Evolutionary conservation across 345 rosid species (phyloP).

Genomic region (Boechera retrofracta): DNA sequence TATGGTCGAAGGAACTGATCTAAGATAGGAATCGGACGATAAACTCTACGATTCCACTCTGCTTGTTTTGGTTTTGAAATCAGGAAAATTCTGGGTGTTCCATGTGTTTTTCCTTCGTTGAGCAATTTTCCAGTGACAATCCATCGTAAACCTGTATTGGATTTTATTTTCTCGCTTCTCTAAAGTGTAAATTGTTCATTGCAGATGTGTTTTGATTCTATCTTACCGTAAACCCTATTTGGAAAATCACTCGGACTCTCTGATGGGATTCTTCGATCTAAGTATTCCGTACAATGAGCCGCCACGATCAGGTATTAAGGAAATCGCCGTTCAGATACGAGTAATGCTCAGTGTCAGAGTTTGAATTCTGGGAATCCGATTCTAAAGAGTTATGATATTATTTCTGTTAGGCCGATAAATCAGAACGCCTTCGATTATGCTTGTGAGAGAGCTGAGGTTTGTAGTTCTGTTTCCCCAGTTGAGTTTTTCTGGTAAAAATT

Average conservation of each 20-base stretch:
- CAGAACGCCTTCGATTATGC: slow-evolving; percentile 70
- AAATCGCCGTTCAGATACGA: slow-evolving; percentile 45
- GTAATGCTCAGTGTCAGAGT: slow-evolving; percentile 56
- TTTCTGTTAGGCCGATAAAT: slow-evolving; percentile 77
- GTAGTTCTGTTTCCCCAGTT: not conserved
- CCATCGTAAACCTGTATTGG: not conserved
- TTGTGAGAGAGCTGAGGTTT: slow-evolving; percentile 76
- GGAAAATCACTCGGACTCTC: slow-evolving; percentile 10
- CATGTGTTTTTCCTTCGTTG: not conserved
- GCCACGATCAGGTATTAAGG: slow-evolving; percentile 32
- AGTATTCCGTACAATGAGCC: slow-evolving; percentile 59
- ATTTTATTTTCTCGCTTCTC: not conserved
- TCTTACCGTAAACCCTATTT: slow-evolving; percentile 31
- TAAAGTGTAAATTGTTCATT: slow-evolving; percentile 15
- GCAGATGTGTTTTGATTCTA: slow-evolving; percentile 9
- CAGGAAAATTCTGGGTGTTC: slow-evolving; percentile 1
- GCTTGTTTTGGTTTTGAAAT: not conserved
- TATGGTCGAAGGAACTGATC: slow-evolving; percentile 24
- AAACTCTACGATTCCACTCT: slow-evolving; percentile 13
- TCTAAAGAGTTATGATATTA: slow-evolving; percentile 74
- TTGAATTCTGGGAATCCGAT: slow-evolving; percentile 75
- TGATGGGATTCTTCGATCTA: slow-evolving; percentile 85
- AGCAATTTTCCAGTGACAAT: not conserved
- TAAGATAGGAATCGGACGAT: slow-evolving; percentile 17
- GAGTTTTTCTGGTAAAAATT: not conserved